phyloP scores from a whole-genome alignment of 257 asterid species.

The Cruciata laevipes region DNA sequence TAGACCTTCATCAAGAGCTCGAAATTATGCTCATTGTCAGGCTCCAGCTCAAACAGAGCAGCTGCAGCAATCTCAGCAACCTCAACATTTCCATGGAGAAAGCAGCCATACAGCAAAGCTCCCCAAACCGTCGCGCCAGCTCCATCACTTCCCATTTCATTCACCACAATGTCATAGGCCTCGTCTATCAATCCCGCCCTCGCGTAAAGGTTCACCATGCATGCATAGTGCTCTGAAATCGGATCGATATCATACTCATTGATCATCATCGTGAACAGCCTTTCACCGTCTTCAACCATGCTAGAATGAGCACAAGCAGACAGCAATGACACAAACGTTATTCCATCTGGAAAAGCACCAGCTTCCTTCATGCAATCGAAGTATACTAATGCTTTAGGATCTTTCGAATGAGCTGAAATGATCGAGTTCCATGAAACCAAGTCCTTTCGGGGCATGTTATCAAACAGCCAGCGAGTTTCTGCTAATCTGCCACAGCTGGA shows the following conservation, averaged over 20 bases:
- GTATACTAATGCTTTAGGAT: slow-evolving; percentile 44
- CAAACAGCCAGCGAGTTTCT: slow-evolving; percentile 45
- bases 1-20: slow-evolving; percentile 64
- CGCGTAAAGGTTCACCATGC: slow-evolving; percentile 81
- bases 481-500: slow-evolving; percentile 26
- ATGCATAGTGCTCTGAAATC: slow-evolving; percentile 65
- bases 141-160: slow-evolving; percentile 40
- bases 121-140: slow-evolving; percentile 91
- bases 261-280: slow-evolving; percentile 42
- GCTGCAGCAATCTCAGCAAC: slow-evolving; percentile 56
- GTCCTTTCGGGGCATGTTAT: slow-evolving; percentile 51
- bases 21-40: slow-evolving; percentile 71
- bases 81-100: slow-evolving; percentile 43
- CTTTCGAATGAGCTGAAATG: slow-evolving; percentile 62
- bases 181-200: slow-evolving; percentile 48
- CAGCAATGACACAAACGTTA: slow-evolving; percentile 62
- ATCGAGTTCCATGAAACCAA: slow-evolving; percentile 79
- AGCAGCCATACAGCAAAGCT: slow-evolving; percentile 75
- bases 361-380: slow-evolving; percentile 40
- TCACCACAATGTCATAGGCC: slow-evolving; percentile 46
- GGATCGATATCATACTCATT: slow-evolving; percentile 43
- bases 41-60: slow-evolving; percentile 64
- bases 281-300: slow-evolving; percentile 56
- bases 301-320: slow-evolving; percentile 64
- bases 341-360: slow-evolving; percentile 34